Percentiles rank a stretch among this genome's conserved stretches.
Conservation (phyloP, 768 basidiomycete genomes). For the Glaciozyma antarctica region DNA sequence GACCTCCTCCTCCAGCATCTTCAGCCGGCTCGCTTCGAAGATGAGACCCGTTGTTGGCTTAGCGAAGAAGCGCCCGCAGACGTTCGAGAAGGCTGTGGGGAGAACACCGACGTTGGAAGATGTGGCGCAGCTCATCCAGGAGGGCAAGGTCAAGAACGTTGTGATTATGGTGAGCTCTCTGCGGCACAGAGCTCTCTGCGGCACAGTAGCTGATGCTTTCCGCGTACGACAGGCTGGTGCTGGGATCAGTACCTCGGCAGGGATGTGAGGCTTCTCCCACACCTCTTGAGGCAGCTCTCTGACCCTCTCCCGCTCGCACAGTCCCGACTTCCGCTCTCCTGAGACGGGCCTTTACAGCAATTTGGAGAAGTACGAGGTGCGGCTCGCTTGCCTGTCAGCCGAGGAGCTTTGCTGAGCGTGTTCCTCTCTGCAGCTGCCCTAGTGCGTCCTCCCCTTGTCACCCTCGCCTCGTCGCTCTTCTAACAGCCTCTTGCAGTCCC, state of each 20-base stretch:
- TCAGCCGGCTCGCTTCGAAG: background rate
- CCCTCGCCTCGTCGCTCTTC: background rate
- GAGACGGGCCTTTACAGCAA: constrained; percentile 56
- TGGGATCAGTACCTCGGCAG: constrained; percentile 71
- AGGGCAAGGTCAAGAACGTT: constrained; percentile 25
- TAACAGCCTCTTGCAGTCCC: constrained; percentile 44
- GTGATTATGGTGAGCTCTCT: constrained; percentile 24
- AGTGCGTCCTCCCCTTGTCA: constrained; percentile 2
- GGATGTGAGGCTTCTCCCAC: constrained; percentile 33
- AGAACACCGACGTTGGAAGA: constrained; percentile 19
- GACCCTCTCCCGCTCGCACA: constrained; percentile 35
- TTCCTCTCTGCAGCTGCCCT: constrained; percentile 6
- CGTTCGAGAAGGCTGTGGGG: background rate
- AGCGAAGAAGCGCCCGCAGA: too few relatives aligned
- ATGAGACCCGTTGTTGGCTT: background rate
- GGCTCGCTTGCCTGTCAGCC: background rate
- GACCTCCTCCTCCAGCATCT: background rate
- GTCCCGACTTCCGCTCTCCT: constrained; percentile 82
- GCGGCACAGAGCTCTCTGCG: too few relatives aligned
- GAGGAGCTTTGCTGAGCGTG: background rate
- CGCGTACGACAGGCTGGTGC: constrained; percentile 17
- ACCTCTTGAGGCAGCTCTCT: constrained; percentile 35
- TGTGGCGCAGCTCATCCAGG: constrained; percentile 30
- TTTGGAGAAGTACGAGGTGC: constrained; percentile 40
- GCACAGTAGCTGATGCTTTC: background rate